phyloP scores from a whole-genome alignment of 148 eudicot species.

The Talinum fruticosum region DNA sequence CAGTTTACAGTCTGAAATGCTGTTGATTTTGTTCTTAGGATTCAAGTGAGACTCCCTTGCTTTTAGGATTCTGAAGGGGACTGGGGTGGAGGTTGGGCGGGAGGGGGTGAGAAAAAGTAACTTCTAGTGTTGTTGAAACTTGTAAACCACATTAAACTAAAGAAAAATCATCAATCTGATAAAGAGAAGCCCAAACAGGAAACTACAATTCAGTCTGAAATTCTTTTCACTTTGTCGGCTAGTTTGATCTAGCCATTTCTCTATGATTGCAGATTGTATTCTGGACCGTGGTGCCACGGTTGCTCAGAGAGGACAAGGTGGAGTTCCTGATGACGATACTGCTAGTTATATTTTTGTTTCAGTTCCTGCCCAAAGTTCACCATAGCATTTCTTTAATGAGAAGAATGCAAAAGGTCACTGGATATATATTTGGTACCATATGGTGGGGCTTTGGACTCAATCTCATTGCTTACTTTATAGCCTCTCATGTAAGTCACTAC shows the following conservation, averaged over 20 bases:
- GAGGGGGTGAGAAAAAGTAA: no score
- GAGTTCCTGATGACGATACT: slow-evolving; percentile 68
- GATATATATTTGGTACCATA: slow-evolving; percentile 86
- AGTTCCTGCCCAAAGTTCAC: slow-evolving; percentile 78
- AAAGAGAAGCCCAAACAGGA: not conserved
- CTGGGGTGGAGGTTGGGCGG: no score
- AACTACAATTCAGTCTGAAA: not conserved
- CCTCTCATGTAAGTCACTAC: slow-evolving; percentile 66
- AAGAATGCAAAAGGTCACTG: slow-evolving; percentile 89
- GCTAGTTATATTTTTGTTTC: slow-evolving; percentile 63
- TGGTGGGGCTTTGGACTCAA: slow-evolving; percentile 98
- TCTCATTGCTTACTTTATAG: slow-evolving; percentile 87
- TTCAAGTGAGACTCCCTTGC: no score
- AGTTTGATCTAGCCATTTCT: not conserved
- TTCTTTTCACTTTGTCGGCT: not conserved
- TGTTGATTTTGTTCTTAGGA: no score
- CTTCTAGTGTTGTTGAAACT: no score
- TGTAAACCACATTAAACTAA: no score
- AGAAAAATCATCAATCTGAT: not conserved
- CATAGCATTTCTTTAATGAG: slow-evolving; percentile 72
- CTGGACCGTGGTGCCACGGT: slow-evolving; percentile 65
- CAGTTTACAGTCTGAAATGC: no score
- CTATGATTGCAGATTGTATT: slow-evolving; percentile 54
- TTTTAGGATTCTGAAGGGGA: not conserved
- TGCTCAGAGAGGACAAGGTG: slow-evolving; percentile 69